Conservation (phyloP, 768 basidiomycete genomes). For the Leucosporidium creatinivorum region DNA sequence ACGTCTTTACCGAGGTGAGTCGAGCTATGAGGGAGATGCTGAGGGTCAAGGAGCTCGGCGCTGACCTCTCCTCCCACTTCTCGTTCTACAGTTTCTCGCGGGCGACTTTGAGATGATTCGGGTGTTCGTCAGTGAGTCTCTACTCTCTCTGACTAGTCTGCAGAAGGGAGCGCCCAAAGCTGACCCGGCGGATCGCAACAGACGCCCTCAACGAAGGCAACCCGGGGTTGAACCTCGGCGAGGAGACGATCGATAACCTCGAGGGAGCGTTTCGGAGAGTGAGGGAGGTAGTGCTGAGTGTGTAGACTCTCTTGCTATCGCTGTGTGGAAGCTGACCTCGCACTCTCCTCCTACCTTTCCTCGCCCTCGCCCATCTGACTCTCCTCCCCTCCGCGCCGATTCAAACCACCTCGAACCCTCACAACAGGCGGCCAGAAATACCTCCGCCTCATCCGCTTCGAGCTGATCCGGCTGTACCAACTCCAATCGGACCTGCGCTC, state of each 20-base stretch:
- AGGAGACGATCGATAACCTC: slow-evolving; percentile 72
- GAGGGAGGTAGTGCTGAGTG: slow-evolving; percentile 67
- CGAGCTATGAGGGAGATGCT: no score
- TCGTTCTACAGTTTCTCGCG: slow-evolving; percentile 49
- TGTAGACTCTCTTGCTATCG: slow-evolving; percentile 33
- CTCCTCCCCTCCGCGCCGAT: background rate
- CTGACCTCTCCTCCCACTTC: background rate
- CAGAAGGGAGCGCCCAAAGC: no score
- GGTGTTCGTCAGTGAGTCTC: slow-evolving; percentile 59
- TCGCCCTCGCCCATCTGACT: fast-evolving
- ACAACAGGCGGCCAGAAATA: slow-evolving; percentile 54
- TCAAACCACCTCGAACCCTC: background rate
- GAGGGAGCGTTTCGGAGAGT: slow-evolving; percentile 61
- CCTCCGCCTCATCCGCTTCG: slow-evolving; percentile 62
- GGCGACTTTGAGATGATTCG: slow-evolving; percentile 82
- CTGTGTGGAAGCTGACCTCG: background rate
- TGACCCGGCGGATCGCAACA: no score
- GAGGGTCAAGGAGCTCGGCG: background rate
- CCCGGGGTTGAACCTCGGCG: slow-evolving; percentile 64
- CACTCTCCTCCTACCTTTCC: background rate
- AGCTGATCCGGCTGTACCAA: slow-evolving; percentile 70
- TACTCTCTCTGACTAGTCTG: background rate
- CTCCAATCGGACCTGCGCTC: slow-evolving; percentile 60
- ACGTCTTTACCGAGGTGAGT: slow-evolving; percentile 62
- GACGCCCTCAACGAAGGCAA: slow-evolving; percentile 73